Percentiles rank a stretch among this genome's conserved stretches.
Conservation (phyloP, 108 stramenopile genomes). For the Fragilaria crotonensis region DNA sequence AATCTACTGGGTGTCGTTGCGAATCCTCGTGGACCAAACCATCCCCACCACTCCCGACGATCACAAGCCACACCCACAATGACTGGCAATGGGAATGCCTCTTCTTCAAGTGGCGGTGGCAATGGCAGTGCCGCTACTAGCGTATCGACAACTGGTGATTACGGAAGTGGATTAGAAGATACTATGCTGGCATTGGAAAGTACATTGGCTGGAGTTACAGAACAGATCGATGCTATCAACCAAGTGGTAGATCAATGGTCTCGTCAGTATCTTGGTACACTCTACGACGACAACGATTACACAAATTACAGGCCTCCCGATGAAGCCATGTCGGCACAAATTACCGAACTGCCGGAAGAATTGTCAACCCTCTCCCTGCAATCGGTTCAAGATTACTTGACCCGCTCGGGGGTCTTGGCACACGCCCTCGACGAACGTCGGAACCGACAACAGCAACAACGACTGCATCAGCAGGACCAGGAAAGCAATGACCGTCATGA, state of each 20-base stretch:
- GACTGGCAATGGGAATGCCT: too few relatives aligned
- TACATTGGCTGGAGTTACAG: conserved; percentile 37
- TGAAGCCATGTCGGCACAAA: conserved; percentile 1
- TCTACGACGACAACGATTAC: conserved; percentile 22
- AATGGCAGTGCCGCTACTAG: too few relatives aligned
- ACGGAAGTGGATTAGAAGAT: too few relatives aligned
- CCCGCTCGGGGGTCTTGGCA: conserved; percentile 30
- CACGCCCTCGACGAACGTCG: too few relatives aligned
- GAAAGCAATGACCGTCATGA: too few relatives aligned
- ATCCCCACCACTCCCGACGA: too few relatives aligned
- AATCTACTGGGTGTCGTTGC: conserved; percentile 77
- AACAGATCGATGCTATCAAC: conserved; percentile 46
- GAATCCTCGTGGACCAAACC: conserved; percentile 63
- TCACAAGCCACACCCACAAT: too few relatives aligned
- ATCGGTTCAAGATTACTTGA: conserved; percentile 27
- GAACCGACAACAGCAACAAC: conserved; percentile 1
- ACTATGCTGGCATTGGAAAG: conserved; percentile 32
- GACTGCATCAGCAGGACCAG: too few relatives aligned
- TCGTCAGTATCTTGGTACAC: conserved; percentile 34
- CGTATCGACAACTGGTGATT: too few relatives aligned
- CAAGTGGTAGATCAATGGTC: conserved; percentile 34
- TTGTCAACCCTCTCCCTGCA: conserved; percentile 19
- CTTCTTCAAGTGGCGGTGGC: too few relatives aligned
- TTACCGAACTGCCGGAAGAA: conserved; percentile 26
- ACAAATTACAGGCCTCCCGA: conserved; percentile 1